Evolutionary conservation across 1,284 basidiomycete species (phyloP), one percentile per base, ranked within the genome.

Genomic region (Agaricales sp.): DNA sequence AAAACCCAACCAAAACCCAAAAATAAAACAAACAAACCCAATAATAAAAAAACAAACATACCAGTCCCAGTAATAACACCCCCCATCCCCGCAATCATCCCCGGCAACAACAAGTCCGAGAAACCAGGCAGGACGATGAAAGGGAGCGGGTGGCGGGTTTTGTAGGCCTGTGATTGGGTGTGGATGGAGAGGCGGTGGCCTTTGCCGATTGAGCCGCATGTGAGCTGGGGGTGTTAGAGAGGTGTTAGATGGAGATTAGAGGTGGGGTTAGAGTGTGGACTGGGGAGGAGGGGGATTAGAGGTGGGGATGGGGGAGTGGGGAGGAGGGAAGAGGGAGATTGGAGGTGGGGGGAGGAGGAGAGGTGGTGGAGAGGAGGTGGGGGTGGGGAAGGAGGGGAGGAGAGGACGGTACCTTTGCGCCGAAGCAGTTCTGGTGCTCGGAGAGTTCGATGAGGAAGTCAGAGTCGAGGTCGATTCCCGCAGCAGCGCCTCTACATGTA

Each of bases 61-160:
- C 52, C 54, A 6, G 55, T 54, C 14, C 53, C 53, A 16, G 53
- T 54, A n/a, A 54, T 54, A 21, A 44, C 19, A 4, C 53, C 53
- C 26, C 13, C 13, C 11, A 44, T 37, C 6, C 48, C 47, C 11
- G 47, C 47, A 18, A 45, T 43, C 25, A 52, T 20, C 18, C 51
- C 49, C 4, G 53, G 51, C 30, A 52, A 44, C 4, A 54, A 49
- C 19, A 51, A 47, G 30, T 54, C 53, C 20, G 49, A 37, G 41
- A 52, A 54, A 13, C 53, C 53, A 20, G 46, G 51, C 14, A 54
- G 24, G 18, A 54, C 53, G 8, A 52, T 16, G 46, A 52, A 54
- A n/a, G 46, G 49, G 19, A 20, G 43, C 25, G 18, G 39, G 16
- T 25, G 25, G 6, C 20, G 22, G 14, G 30, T 24, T 23, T 22